Base-by-base conservation (phyloP, 257 asterid genomes). In the Plantago ovata region DNA sequence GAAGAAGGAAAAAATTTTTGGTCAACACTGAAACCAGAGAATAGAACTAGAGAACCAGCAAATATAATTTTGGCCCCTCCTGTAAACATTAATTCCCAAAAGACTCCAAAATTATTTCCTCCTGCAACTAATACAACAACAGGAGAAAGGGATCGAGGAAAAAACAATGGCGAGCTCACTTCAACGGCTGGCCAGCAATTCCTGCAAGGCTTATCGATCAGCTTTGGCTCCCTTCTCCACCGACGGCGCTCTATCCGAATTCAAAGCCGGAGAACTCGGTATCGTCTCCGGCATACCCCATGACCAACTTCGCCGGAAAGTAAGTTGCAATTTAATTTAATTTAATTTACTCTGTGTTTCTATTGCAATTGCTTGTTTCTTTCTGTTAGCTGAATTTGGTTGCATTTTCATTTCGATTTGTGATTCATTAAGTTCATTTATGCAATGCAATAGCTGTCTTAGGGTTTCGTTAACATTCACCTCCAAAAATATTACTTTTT, bases 231-330 rank as follows among this genome's bases (percentile, higher is more conserved):
- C 79, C 13, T 83, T 86, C 72, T 84, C 88, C 16, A 58, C 96
- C 6, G 85, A 75, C 6, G 94, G 70, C 62, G 73, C 95, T 16
- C 71, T 93, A 76, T 82, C 77, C 52, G 97, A 93, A 78, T 66
- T 74, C 49, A 79, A 78, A 49, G 81, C 95, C 18, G 99, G 99
- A 13, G 96, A 93, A 75, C 63, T 93, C 70, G 99, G 97, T 11
- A 51, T 71, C 69, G 95, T 84, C 66, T 81, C 97, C 44, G 96
- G 97, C 60, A 82, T 86, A 43, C 97, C 99, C 46, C 77, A 86
- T 64, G 92, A 86, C 65, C 99, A 89, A 77, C 94, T 86, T 59
- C 81, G 85, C 18, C 72, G 97, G 38, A 79, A 56, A 86, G 96
- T 89, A 74, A 4, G 22, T 40, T 21, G 36, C 57, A 0, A 6